A percentile compares a stretch with the other conserved stretches of the same genome.
phyloP scores from a whole-genome alignment of 78 protist genomes.

The Dictyostelium intermedium region DNA sequence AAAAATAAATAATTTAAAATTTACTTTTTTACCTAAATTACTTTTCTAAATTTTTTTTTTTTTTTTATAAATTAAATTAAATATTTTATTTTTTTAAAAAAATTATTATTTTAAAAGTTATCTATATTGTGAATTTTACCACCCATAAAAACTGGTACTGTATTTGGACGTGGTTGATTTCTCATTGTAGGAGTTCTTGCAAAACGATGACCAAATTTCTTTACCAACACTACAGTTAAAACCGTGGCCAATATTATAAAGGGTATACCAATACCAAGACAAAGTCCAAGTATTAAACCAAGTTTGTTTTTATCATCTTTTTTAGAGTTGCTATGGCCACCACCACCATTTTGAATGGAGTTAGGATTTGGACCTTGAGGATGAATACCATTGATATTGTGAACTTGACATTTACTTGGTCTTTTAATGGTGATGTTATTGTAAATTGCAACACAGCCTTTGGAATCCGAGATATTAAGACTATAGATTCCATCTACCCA shows the following conservation, averaged over 20 bases:
- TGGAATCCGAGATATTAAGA: constrained; percentile 20
- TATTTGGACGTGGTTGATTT: constrained; percentile 32
- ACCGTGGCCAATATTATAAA: constrained; percentile 3
- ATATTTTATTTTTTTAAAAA: neutral
- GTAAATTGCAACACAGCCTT: neutral
- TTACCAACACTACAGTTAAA: neutral
- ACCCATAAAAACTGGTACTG: constrained; percentile 54
- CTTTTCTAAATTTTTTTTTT: too few relatives aligned
- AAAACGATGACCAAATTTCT: neutral
- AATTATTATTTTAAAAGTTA: constrained; percentile 10
- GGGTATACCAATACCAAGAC: constrained; percentile 57
- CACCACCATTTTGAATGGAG: neutral
- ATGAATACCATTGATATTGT: constrained; percentile 4
- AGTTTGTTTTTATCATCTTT: neutral
- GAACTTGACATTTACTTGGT: constrained; percentile 36
- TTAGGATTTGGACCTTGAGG: neutral
- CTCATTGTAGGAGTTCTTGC: neutral
- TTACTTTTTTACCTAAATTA: too few relatives aligned
- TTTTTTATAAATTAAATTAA: neutral
- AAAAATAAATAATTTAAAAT: too few relatives aligned
- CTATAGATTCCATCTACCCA: constrained; percentile 63
- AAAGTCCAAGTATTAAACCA: constrained; percentile 14
- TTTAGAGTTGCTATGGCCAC: neutral
- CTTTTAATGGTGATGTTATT: constrained; percentile 25
- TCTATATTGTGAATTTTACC: constrained; percentile 60